Conservation (phyloP, 768 basidiomycete genomes). For the Russula compacta region DNA sequence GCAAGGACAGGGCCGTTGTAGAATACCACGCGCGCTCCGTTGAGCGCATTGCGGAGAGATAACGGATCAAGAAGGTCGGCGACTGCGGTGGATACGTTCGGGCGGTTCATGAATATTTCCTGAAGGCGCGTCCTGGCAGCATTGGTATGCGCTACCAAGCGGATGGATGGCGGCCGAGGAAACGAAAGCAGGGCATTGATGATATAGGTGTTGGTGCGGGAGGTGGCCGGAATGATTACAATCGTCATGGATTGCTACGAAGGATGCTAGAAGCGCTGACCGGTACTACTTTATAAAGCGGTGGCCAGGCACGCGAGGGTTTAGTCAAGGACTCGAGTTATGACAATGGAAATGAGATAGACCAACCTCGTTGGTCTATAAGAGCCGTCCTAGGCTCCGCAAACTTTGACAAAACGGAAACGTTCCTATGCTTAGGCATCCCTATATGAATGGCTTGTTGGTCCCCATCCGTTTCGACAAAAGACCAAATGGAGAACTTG, state of each 20-base stretch:
- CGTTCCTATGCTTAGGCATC: background rate
- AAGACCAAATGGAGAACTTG: background rate
- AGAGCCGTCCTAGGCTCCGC: background rate
- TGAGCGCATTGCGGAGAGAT: slow-evolving; percentile 7
- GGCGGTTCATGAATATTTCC: background rate
- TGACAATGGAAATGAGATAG: slow-evolving; percentile 10
- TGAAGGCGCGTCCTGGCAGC: slow-evolving; percentile 2
- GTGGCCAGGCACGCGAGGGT: background rate
- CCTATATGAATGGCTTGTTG: background rate
- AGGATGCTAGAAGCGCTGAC: background rate
- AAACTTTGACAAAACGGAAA: slow-evolving; percentile 12
- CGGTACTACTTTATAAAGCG: slow-evolving; percentile 11
- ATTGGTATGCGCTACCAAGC: slow-evolving; percentile 10
- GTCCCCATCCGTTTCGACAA: background rate
- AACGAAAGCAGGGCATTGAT: slow-evolving; percentile 14
- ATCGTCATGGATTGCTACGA: slow-evolving; percentile 13
- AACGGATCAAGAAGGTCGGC: slow-evolving; percentile 15
- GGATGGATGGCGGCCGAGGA: slow-evolving; percentile 14
- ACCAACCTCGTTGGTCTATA: background rate
- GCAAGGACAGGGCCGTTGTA: slow-evolving; percentile 15
- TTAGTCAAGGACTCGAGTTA: background rate
- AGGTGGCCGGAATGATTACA: slow-evolving; percentile 17
- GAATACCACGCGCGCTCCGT: slow-evolving; percentile 6
- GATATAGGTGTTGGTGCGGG: slow-evolving; percentile 17
- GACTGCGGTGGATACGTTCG: slow-evolving; percentile 9